Evolutionary conservation across 176 grass and related monocot species (phyloP), one percentile per base, ranked within the genome.

Genomic region (Elymus sibiricus): DNA sequence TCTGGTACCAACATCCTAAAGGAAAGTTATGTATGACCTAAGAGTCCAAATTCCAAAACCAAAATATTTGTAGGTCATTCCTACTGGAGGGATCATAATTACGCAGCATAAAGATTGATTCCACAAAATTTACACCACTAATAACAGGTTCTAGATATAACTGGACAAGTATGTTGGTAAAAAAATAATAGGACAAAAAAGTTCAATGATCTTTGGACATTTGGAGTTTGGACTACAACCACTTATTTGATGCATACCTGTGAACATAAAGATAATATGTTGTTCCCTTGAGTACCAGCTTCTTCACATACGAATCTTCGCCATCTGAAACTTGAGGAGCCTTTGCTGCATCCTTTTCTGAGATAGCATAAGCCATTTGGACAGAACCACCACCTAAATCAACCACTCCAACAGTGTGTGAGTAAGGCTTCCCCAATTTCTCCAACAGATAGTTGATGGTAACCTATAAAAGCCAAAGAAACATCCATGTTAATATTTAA

Each of bases 321-420:
- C 94, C 97, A 74, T 95, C 90, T 79, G 88, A 78, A 68, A 90
- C 46, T 91, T 84, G 49, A 81, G 94, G 97, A 70, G 94, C 91
- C 56, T 95, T 92, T 84, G 42, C 88, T 83, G 93, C 94, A 86
- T 98, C 92, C 34, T 95, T 85, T 84, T 98, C 97, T 77, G 97
- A 94, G 74, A 98, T 98, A 74, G 94, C 97, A 89, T 98, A 98
- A 86, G 97, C 97, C 97, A 98, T 98, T 92, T 98, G 97, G 71
- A 98, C 97, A 31, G 97, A 98, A 82, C 97, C 97, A 86, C 97
- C 97, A 72, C 97, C 97, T 70, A 98, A 81, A 73, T 98, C 97
- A 91, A 98, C 92, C 67, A 98, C 97, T 92, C 97, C 97, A 79
- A 98, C 94, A 80, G 97, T 95, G 61, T 88, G 80, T 84, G 92